Base-by-base conservation (phyloP, 1,139 yeast genomes). In the Blastobotrys niveus region DNA sequence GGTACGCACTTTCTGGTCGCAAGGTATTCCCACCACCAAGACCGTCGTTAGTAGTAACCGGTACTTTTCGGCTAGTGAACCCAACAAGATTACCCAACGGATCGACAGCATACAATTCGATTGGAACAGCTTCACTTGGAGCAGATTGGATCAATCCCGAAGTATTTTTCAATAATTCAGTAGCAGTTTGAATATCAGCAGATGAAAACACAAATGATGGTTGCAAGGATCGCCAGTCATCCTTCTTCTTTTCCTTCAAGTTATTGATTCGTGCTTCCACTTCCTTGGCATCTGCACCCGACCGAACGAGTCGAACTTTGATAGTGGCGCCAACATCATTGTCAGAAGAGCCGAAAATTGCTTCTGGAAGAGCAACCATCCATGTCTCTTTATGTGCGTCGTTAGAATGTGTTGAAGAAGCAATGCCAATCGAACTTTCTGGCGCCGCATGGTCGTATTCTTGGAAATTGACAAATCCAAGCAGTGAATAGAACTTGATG, bases 31-130 rank as follows among this genome's bases (percentile, higher is more conserved):
- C 9, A 9, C 14, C 17, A 5, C 14, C 14, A 5, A 7, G 17
- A 9, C 19, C 33, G 21, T 45, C 52, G 25, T 54, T 54, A 7
- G 52, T 43, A 7, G 64, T 56, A 45, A 63, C 64, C 10, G 70
- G 67, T 40, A 63, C 63, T 34, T 53, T 48, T 32, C 56, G 49
- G 12, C 61, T 49, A 5, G 82, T 74, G 63, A 80, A 80, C 7
- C 85, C 85, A 45, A 80, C 61, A 27, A 77, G 58, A 50, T 69
- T 70, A 30, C 85, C 85, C 52, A 78, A 64, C 3, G 87, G 87
- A 58, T 80, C 86, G 25, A 76, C 55, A 12, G 75, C 67, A 60
- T 74, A 77, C 17, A 76, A 73, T 56, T 67, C 70, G 17, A 57
- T 50, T 12, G 73, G 70, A 12, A 59, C 57, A 19, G 60, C 59